Percentiles rank a stretch among this genome's conserved stretches.
These are phyloP conservation scores for Paecilomyces variotii DNA, from an alignment of 2,329 filamentous ascomycete species.

Conservation along the genomic window DNA sequence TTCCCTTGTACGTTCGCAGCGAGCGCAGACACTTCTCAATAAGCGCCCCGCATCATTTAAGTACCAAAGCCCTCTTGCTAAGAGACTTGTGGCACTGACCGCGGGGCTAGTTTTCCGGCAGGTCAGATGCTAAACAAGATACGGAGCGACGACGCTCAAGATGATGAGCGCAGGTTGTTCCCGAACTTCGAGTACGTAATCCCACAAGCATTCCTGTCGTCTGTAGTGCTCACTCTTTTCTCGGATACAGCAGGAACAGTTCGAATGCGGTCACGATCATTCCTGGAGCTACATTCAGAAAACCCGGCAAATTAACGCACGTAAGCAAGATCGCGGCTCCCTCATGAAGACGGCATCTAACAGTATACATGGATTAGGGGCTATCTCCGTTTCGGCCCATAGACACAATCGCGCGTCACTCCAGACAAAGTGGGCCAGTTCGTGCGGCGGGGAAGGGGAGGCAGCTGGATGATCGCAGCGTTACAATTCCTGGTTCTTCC, in stretches of 20 bases:
- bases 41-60: background rate
- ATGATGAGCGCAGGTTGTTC: constrained; percentile 18
- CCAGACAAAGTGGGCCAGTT: constrained; percentile 25
- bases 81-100: constrained; percentile 7
- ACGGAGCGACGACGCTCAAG: constrained; percentile 1
- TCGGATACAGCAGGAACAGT: constrained; percentile 6
- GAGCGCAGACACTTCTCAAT: background rate
- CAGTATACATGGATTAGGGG: constrained; percentile 10
- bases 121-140: constrained; percentile 9
- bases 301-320: constrained; percentile 9
- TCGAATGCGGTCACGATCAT: constrained; percentile 18
- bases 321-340: constrained; percentile 7
- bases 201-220: background rate
- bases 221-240: constrained; percentile 1
- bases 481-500: constrained; percentile 2
- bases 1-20: background rate
- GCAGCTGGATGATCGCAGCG: background rate
- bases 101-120: constrained; percentile 7
- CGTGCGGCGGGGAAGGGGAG: constrained; percentile 12
- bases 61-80: too few relatives aligned
- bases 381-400: constrained; percentile 12
- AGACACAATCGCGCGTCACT: constrained; percentile 16
- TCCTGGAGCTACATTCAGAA: constrained; percentile 16
- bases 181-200: constrained; percentile 11
- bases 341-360: constrained; percentile 10